phyloP scores from a whole-genome alignment of 2,329 filamentous ascomycete species.

The Sclerotinia minor region DNA sequence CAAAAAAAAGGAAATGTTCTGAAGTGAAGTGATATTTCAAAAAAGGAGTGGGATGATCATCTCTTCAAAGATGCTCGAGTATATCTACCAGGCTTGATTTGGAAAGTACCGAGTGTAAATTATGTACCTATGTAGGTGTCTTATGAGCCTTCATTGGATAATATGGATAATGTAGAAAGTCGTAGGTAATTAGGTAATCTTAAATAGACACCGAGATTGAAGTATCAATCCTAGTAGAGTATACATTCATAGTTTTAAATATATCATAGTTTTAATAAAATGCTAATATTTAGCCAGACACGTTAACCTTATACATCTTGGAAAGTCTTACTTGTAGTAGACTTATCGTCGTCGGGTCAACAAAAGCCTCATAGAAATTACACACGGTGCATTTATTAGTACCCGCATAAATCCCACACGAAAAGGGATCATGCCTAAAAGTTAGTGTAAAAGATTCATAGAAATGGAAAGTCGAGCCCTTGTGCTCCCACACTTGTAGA shows the following conservation, averaged over 20 bases:
- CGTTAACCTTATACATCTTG: no score
- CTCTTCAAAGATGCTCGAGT: no score
- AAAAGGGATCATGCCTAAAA: slow-evolving; percentile 2
- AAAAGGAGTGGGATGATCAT: neutral
- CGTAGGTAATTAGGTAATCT: neutral
- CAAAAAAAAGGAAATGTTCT: no score
- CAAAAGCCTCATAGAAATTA: neutral
- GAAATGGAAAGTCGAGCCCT: slow-evolving; percentile 2
- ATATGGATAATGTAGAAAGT: neutral
- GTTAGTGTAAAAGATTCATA: neutral
- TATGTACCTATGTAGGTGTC: neutral
- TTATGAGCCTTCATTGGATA: neutral
- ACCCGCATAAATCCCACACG: slow-evolving; percentile 1
- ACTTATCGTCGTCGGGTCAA: neutral
- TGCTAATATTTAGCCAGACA: neutral
- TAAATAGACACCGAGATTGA: neutral
- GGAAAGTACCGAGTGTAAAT: neutral
- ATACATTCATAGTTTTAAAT: neutral
- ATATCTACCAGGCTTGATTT: neutral
- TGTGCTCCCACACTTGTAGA: slow-evolving; percentile 2
- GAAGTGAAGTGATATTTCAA: no score
- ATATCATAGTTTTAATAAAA: neutral
- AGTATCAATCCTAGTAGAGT: neutral
- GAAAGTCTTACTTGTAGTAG: no score
- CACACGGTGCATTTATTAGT: no score